These are phyloP conservation scores for Leishmania amazonensis DNA, from an alignment of 208 protist genomes.

Conservation along the genomic window DNA sequence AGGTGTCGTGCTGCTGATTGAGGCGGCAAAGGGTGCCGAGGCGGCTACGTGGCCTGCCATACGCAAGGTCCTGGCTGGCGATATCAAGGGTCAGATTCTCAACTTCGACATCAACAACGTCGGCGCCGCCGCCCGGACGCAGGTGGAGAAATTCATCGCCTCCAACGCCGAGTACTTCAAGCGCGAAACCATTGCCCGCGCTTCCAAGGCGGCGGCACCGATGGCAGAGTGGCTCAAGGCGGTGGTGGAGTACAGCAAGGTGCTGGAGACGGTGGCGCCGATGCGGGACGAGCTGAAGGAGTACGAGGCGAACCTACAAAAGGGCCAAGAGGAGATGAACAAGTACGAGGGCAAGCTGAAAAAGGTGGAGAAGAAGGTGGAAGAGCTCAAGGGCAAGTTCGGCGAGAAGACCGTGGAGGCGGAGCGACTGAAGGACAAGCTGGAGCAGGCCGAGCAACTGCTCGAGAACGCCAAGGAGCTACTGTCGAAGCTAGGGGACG, in stretches of 20 bases:
- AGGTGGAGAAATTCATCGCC: constrained; percentile 91
- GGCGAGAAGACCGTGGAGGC: constrained; percentile 95
- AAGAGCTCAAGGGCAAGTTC: constrained; percentile 93
- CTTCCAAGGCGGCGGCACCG: constrained; percentile 94
- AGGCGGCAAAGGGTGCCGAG: constrained; percentile 68
- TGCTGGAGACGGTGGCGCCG: constrained; percentile 93
- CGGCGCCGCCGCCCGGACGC: constrained; percentile 48
- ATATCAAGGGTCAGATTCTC: constrained; percentile 96
- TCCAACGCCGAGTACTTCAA: constrained; percentile 94
- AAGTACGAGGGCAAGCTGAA: constrained; percentile 88
- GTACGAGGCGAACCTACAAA: constrained; percentile 82
- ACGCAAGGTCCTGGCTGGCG: constrained; percentile 93
- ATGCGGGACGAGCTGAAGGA: constrained; percentile 87
- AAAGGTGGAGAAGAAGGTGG: constrained; percentile 94
- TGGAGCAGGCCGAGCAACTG: constrained; percentile 92
- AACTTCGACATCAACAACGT: constrained; percentile 95
- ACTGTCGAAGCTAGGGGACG: constrained; percentile 94
- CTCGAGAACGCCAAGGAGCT: constrained; percentile 92
- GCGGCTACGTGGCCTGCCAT: constrained; percentile 94
- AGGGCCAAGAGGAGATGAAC: constrained; percentile 86
- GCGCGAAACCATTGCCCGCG: constrained; percentile 90
- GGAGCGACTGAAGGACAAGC: constrained; percentile 82
- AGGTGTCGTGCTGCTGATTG: constrained; percentile 95
- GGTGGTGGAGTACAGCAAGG: constrained; percentile 96
- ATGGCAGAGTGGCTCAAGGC: constrained; percentile 98